A percentile compares a stretch with the other conserved stretches of the same genome.
These are phyloP conservation scores for Puccinia hordei DNA, from an alignment of 1,284 basidiomycete genomes.

Conservation along the genomic window DNA sequence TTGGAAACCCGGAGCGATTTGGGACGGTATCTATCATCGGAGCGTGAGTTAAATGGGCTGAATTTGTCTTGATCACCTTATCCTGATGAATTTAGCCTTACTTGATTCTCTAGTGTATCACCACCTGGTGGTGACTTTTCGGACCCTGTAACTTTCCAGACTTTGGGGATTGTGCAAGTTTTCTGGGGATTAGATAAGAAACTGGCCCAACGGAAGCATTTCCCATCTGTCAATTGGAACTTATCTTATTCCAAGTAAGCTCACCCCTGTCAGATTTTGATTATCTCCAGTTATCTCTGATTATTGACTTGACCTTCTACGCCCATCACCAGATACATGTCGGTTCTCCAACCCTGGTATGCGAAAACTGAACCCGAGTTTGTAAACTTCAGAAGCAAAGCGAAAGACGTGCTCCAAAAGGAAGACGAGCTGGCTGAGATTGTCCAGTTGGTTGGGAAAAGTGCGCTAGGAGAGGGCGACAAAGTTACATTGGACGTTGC, in stretches of 20 bases:
- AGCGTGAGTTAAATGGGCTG: conserved; percentile 66
- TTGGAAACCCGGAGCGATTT: conserved; percentile 83
- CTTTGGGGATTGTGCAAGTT: conserved; percentile 97
- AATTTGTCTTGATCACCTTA: background rate
- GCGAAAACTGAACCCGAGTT: conserved; percentile 89
- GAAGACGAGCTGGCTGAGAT: conserved; percentile 98
- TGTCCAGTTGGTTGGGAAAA: conserved; percentile 98
- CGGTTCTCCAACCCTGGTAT: conserved; percentile 90
- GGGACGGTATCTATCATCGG: conserved; percentile 98
- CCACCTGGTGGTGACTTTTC: conserved; percentile 99
- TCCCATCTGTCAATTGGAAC: conserved; percentile 99
- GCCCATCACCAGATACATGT: conserved; percentile 63
- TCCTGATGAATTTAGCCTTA: background rate
- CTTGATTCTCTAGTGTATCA: conserved; percentile 70
- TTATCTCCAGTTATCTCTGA: background rate
- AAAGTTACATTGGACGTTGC: conserved; percentile 99
- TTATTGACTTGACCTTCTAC: background rate
- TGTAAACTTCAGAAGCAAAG: conserved; percentile 82
- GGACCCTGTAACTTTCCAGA: conserved; percentile 95
- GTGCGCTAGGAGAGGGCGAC: conserved; percentile 92
- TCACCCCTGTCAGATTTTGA: too few relatives aligned
- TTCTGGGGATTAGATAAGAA: conserved; percentile 78
- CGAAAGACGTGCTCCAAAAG: conserved; percentile 96
- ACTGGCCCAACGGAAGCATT: conserved; percentile 67
- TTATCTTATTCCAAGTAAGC: conserved; percentile 94